Evolutionary conservation across 2,329 filamentous ascomycete species (phyloP), one percentile per base, ranked within the genome.

Genomic region (Periconia macrospinosa): DNA sequence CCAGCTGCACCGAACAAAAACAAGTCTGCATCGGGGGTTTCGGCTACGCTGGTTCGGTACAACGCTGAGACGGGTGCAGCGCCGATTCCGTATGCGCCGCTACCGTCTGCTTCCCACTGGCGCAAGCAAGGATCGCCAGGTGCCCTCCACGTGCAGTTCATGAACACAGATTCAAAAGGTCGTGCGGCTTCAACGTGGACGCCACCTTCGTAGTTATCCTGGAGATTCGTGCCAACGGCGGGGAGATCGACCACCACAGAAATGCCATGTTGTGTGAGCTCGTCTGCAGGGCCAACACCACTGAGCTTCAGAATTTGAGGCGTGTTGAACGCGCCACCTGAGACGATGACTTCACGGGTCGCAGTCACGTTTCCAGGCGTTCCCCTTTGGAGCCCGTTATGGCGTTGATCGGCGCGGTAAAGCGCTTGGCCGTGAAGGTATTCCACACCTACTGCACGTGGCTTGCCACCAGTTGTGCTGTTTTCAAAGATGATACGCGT

Each of bases 291-390:
- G 0, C 86, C 85, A 33, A 88, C 78, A 13, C 86, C 86, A 49
- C 77, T 82, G 0, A 87, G 78, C 71, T 85, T 83, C 8, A 88
- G 79, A 6, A 88, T 68, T 69, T 87, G 84, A 3, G 84, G 83
- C 1, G 80, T 79, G 67, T 86, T 83, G 68, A 82, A 87, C 1
- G 82, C 78, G 6, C 84, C 85, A 5, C 49, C 55, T 15, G 58
- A 8, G 19, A 58, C 49, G 27, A 58, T 55, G 41, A 58, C 55
- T 48, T 58, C 55, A 15, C 41, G 33, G 2, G 49, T 49, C 2
- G 55, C 55, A 3, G 41, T 41, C 2, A 55, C 55, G 8, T 23
- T 40, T 11, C 1, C 1, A 3, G 45, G 6, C 13, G 6, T 11
- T 15, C 50, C 50, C 15, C 2, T 13, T 19, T 44, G 40, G 6